Conservation (phyloP, 2,329 filamentous ascomycete genomes). For the Pseudocercospora crystallina region DNA sequence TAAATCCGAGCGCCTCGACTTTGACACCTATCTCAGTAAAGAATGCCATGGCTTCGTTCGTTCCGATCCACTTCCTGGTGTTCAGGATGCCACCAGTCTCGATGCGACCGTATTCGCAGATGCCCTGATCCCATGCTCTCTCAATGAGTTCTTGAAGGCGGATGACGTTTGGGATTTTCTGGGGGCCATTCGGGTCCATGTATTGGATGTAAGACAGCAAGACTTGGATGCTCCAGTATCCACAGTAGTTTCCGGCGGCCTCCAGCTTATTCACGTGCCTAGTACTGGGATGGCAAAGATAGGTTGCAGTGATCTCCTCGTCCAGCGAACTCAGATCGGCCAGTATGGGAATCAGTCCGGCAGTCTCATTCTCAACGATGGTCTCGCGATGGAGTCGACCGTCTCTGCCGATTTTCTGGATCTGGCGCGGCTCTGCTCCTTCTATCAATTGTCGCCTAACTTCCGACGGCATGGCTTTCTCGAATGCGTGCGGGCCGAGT, state of each 20-base stretch:
- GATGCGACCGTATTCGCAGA: constrained; percentile 69
- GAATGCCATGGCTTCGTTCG: constrained; percentile 81
- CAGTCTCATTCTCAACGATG: constrained; percentile 46
- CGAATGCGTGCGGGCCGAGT: constrained; percentile 50
- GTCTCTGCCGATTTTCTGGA: constrained; percentile 44
- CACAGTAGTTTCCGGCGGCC: constrained; percentile 88
- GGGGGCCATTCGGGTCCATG: constrained; percentile 21
- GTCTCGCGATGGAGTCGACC: constrained; percentile 44
- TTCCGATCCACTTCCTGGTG: constrained; percentile 96
- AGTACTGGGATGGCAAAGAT: constrained; percentile 73
- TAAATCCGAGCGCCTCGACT: constrained; percentile 53
- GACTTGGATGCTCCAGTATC: constrained; percentile 95
- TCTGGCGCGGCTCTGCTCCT: constrained; percentile 40
- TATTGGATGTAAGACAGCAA: constrained; percentile 70
- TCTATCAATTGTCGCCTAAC: constrained; percentile 43
- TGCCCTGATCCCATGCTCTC: constrained; percentile 79
- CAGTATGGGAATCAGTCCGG: constrained; percentile 46
- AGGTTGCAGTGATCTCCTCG: constrained; percentile 65
- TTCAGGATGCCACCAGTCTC: constrained; percentile 85
- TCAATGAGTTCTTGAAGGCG: constrained; percentile 85
- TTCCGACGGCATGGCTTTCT: constrained; percentile 46
- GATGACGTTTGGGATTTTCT: constrained; percentile 69
- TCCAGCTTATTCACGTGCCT: constrained; percentile 79
- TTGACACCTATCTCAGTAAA: constrained; percentile 64
- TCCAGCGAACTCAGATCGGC: constrained; percentile 59